Conservation (phyloP, 1,284 basidiomycete genomes). For the Cutaneotrichosporon curvatum region DNA sequence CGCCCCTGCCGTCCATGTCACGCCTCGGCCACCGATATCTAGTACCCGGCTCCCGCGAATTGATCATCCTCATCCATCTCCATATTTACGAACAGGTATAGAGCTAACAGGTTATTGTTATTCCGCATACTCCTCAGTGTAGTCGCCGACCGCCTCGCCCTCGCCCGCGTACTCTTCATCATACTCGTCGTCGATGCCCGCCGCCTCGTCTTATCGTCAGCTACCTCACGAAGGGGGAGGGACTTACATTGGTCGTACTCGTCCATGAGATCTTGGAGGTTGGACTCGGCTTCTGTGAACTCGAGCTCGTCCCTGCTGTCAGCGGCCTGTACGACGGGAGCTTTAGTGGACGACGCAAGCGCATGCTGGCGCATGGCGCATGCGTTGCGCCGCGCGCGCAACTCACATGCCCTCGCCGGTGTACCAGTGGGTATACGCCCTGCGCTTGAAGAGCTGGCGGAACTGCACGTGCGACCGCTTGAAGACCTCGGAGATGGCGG, state of each 20-base stretch:
- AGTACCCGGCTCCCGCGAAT: too few species aligned
- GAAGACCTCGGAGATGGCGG: slow-evolving; percentile 75
- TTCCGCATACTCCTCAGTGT: slow-evolving; percentile 15
- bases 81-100: too few species aligned
- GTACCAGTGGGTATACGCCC: slow-evolving; percentile 84
- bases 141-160: slow-evolving; percentile 15
- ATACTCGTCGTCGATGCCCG: slow-evolving; percentile 27
- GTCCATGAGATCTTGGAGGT: slow-evolving; percentile 41
- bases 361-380: too few species aligned
- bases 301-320: slow-evolving; percentile 63
- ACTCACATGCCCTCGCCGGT: slow-evolving; percentile 73
- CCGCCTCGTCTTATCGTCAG: slow-evolving; percentile 22
- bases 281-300: slow-evolving; percentile 61
- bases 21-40: too few species aligned
- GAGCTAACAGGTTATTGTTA: slow-evolving; percentile 4
- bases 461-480: slow-evolving; percentile 75
- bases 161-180: slow-evolving; percentile 18
- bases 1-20: too few species aligned
- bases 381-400: too few species aligned
- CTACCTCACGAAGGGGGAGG: neutral
- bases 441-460: slow-evolving; percentile 55
- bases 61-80: too few species aligned
- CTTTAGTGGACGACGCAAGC: too few species aligned
- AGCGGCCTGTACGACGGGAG: too few species aligned
- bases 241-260: slow-evolving; percentile 41